Evolutionary conservation across 2,329 filamentous ascomycete species (phyloP).

Genomic region (Trichoderma oligosporum): DNA sequence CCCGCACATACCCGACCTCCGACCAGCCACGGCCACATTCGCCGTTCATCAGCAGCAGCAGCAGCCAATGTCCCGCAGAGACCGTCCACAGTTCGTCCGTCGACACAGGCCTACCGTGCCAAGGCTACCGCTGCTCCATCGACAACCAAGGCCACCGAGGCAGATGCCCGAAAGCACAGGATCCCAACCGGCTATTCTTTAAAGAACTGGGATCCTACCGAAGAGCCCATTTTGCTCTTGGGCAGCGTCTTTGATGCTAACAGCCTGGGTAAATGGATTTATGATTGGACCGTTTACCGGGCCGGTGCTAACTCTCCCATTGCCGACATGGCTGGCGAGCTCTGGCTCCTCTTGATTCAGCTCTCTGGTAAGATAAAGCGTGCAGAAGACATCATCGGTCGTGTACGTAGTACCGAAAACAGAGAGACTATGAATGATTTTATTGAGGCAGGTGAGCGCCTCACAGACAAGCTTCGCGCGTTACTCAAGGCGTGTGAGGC

Average conservation of each 20-base stretch:
- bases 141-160: slow-evolving; percentile 51
- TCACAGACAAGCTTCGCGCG: slow-evolving; percentile 79
- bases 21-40: slow-evolving; percentile 42
- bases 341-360: slow-evolving; percentile 94
- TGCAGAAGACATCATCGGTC: slow-evolving; percentile 71
- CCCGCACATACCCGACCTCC: slow-evolving; percentile 35
- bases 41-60: slow-evolving; percentile 43
- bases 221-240: slow-evolving; percentile 88
- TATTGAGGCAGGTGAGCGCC: slow-evolving; percentile 78
- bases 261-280: slow-evolving; percentile 98
- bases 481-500: slow-evolving; percentile 88
- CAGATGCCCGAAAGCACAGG: slow-evolving; percentile 59
- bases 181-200: slow-evolving; percentile 89
- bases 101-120: slow-evolving; percentile 28
- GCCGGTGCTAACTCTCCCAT: slow-evolving; percentile 79
- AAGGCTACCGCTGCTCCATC: slow-evolving; percentile 30
- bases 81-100: slow-evolving; percentile 50
- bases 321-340: slow-evolving; percentile 84
- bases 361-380: slow-evolving; percentile 91
- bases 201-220: slow-evolving; percentile 96
- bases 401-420: slow-evolving; percentile 69
- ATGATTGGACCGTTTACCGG: slow-evolving; percentile 96
- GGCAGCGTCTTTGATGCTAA: slow-evolving; percentile 97
- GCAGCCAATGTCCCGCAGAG: slow-evolving; percentile 46
- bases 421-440: slow-evolving; percentile 85